phyloP scores from a whole-genome alignment of 2,329 filamentous ascomycete genomes.

The Penicillium sp. region DNA sequence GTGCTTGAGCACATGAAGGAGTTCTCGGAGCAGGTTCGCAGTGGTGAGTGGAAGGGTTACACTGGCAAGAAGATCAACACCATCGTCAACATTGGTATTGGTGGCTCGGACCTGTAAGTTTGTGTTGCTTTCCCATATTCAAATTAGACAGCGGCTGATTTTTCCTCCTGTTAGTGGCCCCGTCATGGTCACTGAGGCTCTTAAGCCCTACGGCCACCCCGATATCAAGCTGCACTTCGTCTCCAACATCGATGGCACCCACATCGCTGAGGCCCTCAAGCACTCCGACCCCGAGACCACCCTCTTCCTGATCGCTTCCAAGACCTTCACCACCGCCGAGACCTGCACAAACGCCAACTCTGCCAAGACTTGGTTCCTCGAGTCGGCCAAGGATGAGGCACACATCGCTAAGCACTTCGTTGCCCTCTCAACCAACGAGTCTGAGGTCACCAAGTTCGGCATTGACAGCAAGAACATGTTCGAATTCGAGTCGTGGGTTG shows the following conservation, averaged over 20 bases:
- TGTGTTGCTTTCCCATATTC: not conserved
- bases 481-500: constrained; percentile 97
- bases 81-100: constrained; percentile 97
- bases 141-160: not conserved
- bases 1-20: constrained; percentile 98
- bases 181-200: constrained; percentile 97
- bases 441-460: constrained; percentile 95
- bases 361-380: constrained; percentile 94
- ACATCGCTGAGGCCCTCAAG: constrained; percentile 89
- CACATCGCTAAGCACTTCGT: constrained; percentile 98
- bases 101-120: constrained; percentile 93
- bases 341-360: constrained; percentile 96
- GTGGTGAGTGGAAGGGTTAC: constrained; percentile 94
- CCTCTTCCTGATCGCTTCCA: constrained; percentile 97
- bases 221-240: constrained; percentile 94
- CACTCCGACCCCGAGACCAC: constrained; percentile 93
- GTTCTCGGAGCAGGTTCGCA: constrained; percentile 92
- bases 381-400: constrained; percentile 70
- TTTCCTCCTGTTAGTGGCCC: constrained; percentile 63
- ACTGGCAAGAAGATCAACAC: constrained; percentile 96
- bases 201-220: constrained; percentile 88
- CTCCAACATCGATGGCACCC: constrained; percentile 98
- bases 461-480: constrained; percentile 99
- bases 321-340: constrained; percentile 99
- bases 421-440: constrained; percentile 91